Conservation (phyloP, 495 filamentous ascomycete species). For the Parachaetomium inaequale region DNA sequence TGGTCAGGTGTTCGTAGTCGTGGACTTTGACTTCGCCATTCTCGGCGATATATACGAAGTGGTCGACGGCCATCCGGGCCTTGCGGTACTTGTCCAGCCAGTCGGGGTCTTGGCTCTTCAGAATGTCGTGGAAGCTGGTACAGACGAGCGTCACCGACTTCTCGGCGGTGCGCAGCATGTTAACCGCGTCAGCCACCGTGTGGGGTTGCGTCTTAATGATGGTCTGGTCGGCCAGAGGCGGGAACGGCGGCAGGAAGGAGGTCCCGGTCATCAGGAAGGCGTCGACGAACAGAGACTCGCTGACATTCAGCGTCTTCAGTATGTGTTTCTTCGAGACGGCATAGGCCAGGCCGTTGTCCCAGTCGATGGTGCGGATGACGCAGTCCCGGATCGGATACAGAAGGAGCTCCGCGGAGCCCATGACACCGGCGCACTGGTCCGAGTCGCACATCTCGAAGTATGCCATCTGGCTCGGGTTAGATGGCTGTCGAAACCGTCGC, state of each 20-base stretch:
- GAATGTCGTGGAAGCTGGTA: constrained; percentile 66
- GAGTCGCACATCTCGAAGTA: constrained; percentile 70
- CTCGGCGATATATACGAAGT: constrained; percentile 74
- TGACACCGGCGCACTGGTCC: constrained; percentile 70
- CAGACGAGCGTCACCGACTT: constrained; percentile 61
- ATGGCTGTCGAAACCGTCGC: background rate
- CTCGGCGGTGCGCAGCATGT: constrained; percentile 64
- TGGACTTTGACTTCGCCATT: constrained; percentile 71
- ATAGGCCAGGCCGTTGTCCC: constrained; percentile 59
- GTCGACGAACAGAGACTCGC: constrained; percentile 73
- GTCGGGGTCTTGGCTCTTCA: constrained; percentile 61
- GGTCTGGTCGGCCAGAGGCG: constrained; percentile 58
- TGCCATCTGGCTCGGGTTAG: constrained; percentile 59
- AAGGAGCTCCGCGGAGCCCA: constrained; percentile 81
- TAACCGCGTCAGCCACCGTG: constrained; percentile 64
- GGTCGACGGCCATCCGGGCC: constrained; percentile 77
- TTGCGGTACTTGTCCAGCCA: constrained; percentile 84
- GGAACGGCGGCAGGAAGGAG: constrained; percentile 71
- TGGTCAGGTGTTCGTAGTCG: constrained; percentile 64
- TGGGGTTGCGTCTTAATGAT: constrained; percentile 48
- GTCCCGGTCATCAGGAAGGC: constrained; percentile 81
- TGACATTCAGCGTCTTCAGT: constrained; percentile 65
- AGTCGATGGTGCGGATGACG: constrained; percentile 74
- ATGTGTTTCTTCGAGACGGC: constrained; percentile 70
- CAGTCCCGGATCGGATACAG: constrained; percentile 77